A percentile compares a stretch with the other conserved stretches of the same genome.
Evolutionary conservation across 805 yeast species (phyloP).

Genomic region (Crinitomyces ghanaensis): DNA sequence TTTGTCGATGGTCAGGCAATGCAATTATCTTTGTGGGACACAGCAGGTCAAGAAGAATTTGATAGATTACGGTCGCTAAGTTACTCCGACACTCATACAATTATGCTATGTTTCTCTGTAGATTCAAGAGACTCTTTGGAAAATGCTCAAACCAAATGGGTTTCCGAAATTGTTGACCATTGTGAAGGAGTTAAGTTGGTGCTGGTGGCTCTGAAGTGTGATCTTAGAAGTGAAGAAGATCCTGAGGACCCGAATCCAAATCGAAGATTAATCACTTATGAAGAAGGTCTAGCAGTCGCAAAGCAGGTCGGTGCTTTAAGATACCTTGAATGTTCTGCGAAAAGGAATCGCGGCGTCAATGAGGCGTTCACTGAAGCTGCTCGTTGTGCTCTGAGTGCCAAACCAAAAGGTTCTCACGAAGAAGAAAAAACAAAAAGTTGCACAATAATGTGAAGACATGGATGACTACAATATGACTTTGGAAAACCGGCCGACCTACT

Average conservation of each 20-base stretch:
- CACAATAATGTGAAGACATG: no score
- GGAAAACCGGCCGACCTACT: no score
- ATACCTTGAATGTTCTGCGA: slow-evolving; percentile 94
- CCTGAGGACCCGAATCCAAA: slow-evolving; percentile 25
- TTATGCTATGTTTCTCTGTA: slow-evolving; percentile 90
- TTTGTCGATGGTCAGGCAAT: slow-evolving; percentile 90
- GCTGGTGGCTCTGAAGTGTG: slow-evolving; percentile 89
- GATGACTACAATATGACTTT: no score
- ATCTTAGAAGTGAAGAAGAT: slow-evolving; percentile 46
- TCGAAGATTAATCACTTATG: slow-evolving; percentile 59
- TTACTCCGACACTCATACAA: slow-evolving; percentile 92
- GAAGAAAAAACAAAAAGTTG: slow-evolving; percentile 21
- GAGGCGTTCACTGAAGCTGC: slow-evolving; percentile 99
- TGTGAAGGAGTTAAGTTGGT: slow-evolving; percentile 94
- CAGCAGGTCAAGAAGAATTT: slow-evolving; percentile 98
- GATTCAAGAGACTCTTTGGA: slow-evolving; percentile 91
- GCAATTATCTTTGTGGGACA: slow-evolving; percentile 92
- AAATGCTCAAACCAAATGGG: slow-evolving; percentile 94
- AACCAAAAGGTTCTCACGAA: slow-evolving; percentile 50
- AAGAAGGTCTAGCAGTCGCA: slow-evolving; percentile 89
- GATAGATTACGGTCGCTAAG: slow-evolving; percentile 87
- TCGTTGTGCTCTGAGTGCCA: slow-evolving; percentile 86
- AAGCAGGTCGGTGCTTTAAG: slow-evolving; percentile 88
- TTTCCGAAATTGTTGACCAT: slow-evolving; percentile 91
- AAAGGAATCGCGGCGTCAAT: slow-evolving; percentile 93